A percentile compares a stretch with the other conserved stretches of the same genome.
Evolutionary conservation across 208 protist genomes (phyloP).

Genomic region (Naegleria fowleri): DNA sequence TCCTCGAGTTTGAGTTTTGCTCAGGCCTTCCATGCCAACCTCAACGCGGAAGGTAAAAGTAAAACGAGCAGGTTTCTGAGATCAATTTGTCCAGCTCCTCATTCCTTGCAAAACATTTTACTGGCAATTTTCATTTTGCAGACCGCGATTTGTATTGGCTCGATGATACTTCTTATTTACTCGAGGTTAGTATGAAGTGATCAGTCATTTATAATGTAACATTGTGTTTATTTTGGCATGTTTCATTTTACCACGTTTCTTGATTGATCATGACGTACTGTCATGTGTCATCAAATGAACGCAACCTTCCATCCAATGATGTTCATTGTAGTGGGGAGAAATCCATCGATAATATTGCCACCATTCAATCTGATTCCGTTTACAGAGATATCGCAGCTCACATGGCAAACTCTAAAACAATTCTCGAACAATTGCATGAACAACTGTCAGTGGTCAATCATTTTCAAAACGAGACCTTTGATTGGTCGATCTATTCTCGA

Average conservation of each 20-base stretch:
- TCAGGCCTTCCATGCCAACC: no score
- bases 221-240: no score
- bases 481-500: not conserved
- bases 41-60: not conserved
- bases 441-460: not conserved
- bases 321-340: not conserved
- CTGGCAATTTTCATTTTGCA: not conserved
- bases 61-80: not conserved
- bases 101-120: not conserved
- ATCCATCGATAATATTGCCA: not conserved
- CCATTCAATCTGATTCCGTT: not conserved
- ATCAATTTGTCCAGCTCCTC: not conserved
- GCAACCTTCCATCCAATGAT: not conserved
- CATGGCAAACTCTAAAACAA: not conserved
- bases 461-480: not conserved
- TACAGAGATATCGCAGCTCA: not conserved
- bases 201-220: no score
- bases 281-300: not conserved
- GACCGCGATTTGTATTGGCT: not conserved
- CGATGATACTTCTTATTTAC: not conserved
- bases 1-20: no score
- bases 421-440: not conserved
- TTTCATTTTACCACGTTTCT: no score
- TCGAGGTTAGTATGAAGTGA: not conserved
- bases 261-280: no score